Base-by-base conservation (phyloP, 1,139 yeast genomes). In the Kurtzmaniella natalensis region DNA sequence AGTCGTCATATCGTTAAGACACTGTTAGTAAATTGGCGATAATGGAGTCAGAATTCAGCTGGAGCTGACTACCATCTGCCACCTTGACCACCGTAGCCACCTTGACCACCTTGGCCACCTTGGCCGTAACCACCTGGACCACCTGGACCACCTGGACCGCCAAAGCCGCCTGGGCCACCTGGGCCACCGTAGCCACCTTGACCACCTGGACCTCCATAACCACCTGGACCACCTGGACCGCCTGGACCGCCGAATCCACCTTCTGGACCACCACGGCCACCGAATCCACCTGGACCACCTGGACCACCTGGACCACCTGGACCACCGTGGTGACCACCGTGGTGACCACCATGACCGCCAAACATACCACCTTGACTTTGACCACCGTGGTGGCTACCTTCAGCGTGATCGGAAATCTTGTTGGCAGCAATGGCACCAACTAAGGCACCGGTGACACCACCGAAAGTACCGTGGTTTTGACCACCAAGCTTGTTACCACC, bases 391-490 rank as follows among this genome's bases (percentile, higher is more conserved):
- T 35, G 25, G 33, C 45, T 42, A 34, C 50, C 53, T 44, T 64
- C 62, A 33, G 47, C 46, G 25, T 42, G 48, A 51, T 76, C 66
- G 48, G 72, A 79, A 30, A 68, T 46, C 58, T 76, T 70, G 61
- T 74, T 70, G 35, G 79, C 83, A 31, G 70, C 70, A 43, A 75
- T 46, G 21, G 82, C 83, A 50, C 85, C 83, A 26, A 70, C 74
- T 48, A 78, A 46, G 25, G 78, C 81, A 51, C 85, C 85, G 16
- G 69, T 70, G 38, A 76, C 57, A 33, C 73, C 69, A 36, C 79
- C 78, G 25, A 77, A 47, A 14, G 66, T 70, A 14, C 74, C 62
- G 57, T 76, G 81, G 35, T 59, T 51, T 16, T 25, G 28, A 28
- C 63, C 61, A 15, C 70, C 60, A 15, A 66, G 34, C 44, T 67